phyloP scores from a whole-genome alignment of 2,329 filamentous ascomycete species.

The Drechslerella dactyloides region DNA sequence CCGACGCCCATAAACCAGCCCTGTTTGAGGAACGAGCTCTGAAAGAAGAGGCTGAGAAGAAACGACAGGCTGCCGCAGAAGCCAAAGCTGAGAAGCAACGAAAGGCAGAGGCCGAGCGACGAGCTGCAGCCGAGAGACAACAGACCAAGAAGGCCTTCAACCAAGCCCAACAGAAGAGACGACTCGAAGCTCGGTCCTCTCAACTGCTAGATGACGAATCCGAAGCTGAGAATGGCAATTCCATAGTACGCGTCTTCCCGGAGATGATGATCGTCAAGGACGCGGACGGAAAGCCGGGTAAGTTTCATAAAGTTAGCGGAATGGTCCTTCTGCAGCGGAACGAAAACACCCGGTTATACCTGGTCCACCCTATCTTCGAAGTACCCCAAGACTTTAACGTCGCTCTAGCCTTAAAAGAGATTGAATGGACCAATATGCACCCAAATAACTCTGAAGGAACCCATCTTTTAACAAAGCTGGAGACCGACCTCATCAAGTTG shows the following conservation, averaged over 20 bases:
- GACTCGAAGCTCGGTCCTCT: constrained; percentile 28
- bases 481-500: constrained; percentile 75
- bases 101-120: constrained; percentile 65
- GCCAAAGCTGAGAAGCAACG: constrained; percentile 61
- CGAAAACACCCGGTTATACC: constrained; percentile 72
- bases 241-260: constrained; percentile 23
- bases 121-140: constrained; percentile 58
- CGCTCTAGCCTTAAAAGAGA: constrained; percentile 75
- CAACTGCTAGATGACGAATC: constrained; percentile 20
- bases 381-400: constrained; percentile 66
- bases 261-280: constrained; percentile 44
- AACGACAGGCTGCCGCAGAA: constrained; percentile 64
- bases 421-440: constrained; percentile 64
- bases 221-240: constrained; percentile 16
- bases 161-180: constrained; percentile 52
- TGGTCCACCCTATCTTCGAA: constrained; percentile 72
- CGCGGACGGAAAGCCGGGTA: constrained; percentile 33
- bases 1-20: constrained; percentile 78
- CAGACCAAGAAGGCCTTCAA: constrained; percentile 56
- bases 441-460: constrained; percentile 70
- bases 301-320: constrained; percentile 42
- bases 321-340: constrained; percentile 61
- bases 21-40: constrained; percentile 86
- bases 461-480: constrained; percentile 76
- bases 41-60: constrained; percentile 73